Conservation (phyloP, 495 filamentous ascomycete genomes). For the Corynascus novoguineensis region DNA sequence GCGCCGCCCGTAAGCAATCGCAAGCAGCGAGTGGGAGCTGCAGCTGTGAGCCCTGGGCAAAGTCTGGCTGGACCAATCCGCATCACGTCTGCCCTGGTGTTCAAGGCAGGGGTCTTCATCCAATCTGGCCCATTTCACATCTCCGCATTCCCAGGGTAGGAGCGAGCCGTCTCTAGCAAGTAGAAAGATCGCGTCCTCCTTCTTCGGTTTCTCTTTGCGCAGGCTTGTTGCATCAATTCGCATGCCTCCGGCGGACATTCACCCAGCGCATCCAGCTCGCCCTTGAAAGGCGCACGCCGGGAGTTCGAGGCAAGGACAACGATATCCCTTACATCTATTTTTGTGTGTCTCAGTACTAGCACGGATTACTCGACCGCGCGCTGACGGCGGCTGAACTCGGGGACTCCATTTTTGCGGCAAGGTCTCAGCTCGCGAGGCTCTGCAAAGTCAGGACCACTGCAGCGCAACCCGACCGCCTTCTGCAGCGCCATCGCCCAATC, state of each 20-base stretch:
- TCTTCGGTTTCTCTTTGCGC: background rate
- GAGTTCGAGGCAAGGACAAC: background rate
- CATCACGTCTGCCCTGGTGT: background rate
- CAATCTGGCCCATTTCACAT: background rate
- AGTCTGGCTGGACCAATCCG: background rate
- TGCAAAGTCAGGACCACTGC: background rate
- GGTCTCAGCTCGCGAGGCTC: slow-evolving; percentile 1
- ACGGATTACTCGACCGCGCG: background rate
- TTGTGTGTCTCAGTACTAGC: background rate
- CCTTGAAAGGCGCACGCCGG: background rate
- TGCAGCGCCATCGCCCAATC: background rate
- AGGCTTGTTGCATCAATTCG: background rate
- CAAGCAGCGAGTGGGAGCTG: slow-evolving; percentile 1
- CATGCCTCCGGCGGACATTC: background rate
- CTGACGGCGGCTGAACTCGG: background rate
- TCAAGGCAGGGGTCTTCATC: background rate
- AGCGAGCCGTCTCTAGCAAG: background rate
- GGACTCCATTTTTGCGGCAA: background rate
- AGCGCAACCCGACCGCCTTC: background rate
- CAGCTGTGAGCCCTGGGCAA: too few relatives aligned
- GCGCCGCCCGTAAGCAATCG: background rate
- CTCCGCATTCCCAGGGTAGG: background rate
- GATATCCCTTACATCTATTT: too few relatives aligned
- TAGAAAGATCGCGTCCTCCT: background rate
- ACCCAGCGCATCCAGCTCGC: background rate